These are phyloP conservation scores for Metschnikowia sp. DNA, from an alignment of 805 yeast species.

Conservation along the genomic window DNA sequence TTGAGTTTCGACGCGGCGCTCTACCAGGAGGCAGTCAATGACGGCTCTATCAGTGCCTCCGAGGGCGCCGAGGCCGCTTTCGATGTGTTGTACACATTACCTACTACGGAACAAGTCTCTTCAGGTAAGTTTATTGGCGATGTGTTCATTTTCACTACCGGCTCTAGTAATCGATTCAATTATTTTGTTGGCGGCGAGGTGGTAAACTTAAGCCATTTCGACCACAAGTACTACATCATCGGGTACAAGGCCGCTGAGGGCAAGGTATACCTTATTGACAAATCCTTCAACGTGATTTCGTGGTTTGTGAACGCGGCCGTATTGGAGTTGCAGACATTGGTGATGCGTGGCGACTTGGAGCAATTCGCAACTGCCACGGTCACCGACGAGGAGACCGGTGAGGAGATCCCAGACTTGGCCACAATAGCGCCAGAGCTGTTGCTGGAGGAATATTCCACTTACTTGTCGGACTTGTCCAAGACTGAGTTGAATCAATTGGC, in stretches of 20 bases:
- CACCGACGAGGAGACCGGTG: conserved; percentile 37
- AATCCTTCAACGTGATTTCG: conserved; percentile 77
- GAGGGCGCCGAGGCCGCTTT: conserved; percentile 89
- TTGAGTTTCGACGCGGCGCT: conserved; percentile 68
- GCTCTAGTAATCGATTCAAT: conserved; percentile 76
- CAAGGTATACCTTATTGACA: conserved; percentile 86
- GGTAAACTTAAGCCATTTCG: conserved; percentile 89
- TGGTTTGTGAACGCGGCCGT: conserved; percentile 82
- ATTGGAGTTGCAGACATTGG: conserved; percentile 92
- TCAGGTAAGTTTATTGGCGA: conserved; percentile 98
- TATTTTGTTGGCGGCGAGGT: conserved; percentile 93
- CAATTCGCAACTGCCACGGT: conserved; percentile 39
- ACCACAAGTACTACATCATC: conserved; percentile 77
- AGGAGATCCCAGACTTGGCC: conserved; percentile 35
- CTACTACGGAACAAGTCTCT: conserved; percentile 63
- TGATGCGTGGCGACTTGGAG: conserved; percentile 90
- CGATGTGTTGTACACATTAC: conserved; percentile 77
- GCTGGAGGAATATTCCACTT: conserved; percentile 44
- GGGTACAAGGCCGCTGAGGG: conserved; percentile 87
- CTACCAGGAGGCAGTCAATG: conserved; percentile 58
- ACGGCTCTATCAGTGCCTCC: conserved; percentile 61
- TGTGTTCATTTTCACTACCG: conserved; percentile 87
- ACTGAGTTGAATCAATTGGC: conserved; percentile 75
- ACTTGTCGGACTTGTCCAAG: conserved; percentile 58
- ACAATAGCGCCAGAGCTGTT: conserved; percentile 53